These are phyloP conservation scores for Pisolithus orientalis DNA, from an alignment of 768 basidiomycete genomes.

Conservation along the genomic window DNA sequence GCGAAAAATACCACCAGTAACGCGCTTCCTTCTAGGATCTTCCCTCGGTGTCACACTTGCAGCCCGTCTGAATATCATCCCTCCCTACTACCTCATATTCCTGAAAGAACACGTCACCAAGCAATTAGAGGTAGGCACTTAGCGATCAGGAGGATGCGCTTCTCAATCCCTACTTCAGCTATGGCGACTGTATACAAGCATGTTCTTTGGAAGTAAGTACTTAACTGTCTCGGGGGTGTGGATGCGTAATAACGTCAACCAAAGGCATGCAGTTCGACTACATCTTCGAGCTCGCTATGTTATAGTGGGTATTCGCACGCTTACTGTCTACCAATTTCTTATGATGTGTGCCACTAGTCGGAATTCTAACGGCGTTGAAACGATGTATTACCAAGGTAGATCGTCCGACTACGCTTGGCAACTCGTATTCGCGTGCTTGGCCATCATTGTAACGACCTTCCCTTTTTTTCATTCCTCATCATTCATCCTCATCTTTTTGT, in stretches of 20 bases:
- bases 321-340: neutral
- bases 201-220: conserved; percentile 61
- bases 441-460: conserved; percentile 50
- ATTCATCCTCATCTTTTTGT: neutral
- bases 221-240: too few relatives aligned
- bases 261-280: conserved; percentile 28
- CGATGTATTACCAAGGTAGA: conserved; percentile 45
- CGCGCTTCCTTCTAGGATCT: conserved; percentile 60
- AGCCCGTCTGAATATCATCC: conserved; percentile 46
- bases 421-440: conserved; percentile 44
- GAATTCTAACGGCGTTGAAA: conserved; percentile 59
- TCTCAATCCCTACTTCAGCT: conserved; percentile 36
- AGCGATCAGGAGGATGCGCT: neutral
- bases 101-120: conserved; percentile 36
- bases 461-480: neutral
- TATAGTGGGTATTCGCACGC: conserved; percentile 28
- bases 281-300: conserved; percentile 38
- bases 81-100: conserved; percentile 51
- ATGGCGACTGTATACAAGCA: conserved; percentile 68
- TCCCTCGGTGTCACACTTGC: conserved; percentile 57
- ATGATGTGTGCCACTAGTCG: conserved; percentile 40
- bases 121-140: conserved; percentile 44
- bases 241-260: neutral
- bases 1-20: conserved; percentile 79
- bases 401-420: conserved; percentile 81